These are phyloP conservation scores for Solioccasus polychromus DNA, from an alignment of 768 basidiomycete species.

Conservation along the genomic window DNA sequence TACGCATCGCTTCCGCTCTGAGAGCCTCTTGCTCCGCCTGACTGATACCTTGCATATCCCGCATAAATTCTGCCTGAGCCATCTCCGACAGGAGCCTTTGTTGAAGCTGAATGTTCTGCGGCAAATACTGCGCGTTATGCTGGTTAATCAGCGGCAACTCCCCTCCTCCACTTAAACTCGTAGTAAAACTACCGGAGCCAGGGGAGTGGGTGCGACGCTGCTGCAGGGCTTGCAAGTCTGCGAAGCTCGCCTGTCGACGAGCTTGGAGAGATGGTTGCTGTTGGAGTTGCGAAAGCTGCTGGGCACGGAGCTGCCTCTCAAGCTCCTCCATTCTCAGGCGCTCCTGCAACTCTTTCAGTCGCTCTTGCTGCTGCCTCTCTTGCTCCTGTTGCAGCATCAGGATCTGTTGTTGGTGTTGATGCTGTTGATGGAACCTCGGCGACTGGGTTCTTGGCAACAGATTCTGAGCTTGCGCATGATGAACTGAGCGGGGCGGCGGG, in stretches of 20 bases:
- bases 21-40: conserved; percentile 68
- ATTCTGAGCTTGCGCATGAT: conserved; percentile 22
- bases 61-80: conserved; percentile 65
- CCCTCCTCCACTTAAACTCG: conserved; percentile 19
- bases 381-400: conserved; percentile 68
- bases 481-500: conserved; percentile 70
- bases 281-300: conserved; percentile 48
- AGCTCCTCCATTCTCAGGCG: conserved; percentile 63
- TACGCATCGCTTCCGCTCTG: conserved; percentile 75
- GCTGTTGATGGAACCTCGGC: conserved; percentile 74
- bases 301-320: conserved; percentile 58
- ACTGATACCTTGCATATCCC: conserved; percentile 58
- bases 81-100: conserved; percentile 76
- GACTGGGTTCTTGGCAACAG: conserved; percentile 62
- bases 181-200: conserved; percentile 34
- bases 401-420: conserved; percentile 71
- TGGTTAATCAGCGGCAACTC: conserved; percentile 42
- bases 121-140: conserved; percentile 52
- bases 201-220: conserved; percentile 53
- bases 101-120: conserved; percentile 68
- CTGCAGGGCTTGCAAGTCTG: conserved; percentile 47
- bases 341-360: conserved; percentile 60
- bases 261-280: conserved; percentile 40
- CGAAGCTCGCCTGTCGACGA: conserved; percentile 40
- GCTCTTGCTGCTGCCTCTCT: conserved; percentile 54